Conservation (phyloP, 176 grass and related monocot genomes). For the Olyra latifolia region DNA sequence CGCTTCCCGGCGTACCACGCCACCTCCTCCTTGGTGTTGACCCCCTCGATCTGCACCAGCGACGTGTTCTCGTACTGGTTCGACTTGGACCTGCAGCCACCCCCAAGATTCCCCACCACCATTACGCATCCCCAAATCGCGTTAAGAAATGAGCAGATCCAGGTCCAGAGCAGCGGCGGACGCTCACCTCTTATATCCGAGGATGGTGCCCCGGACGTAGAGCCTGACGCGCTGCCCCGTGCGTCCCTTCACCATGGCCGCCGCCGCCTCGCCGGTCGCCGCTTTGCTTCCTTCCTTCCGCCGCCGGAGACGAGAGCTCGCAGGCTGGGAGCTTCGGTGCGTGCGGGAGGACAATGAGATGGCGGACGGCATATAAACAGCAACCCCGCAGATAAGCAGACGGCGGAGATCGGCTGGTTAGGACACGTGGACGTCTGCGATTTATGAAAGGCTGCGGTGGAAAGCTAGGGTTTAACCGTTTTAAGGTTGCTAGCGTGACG, state of each 20-base stretch:
- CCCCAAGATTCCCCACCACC: not conserved
- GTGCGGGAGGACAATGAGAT: not conserved
- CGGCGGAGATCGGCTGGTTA: not conserved
- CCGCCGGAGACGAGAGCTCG: conserved; percentile 29
- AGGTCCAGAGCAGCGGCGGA: not conserved
- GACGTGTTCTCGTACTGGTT: conserved; percentile 90
- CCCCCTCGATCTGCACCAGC: conserved; percentile 76
- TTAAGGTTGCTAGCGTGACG: not conserved
- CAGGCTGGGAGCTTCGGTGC: not conserved
- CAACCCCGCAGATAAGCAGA: not conserved
- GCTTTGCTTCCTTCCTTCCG: conserved; percentile 27
- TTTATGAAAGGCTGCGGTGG: not conserved
- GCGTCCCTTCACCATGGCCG: conserved; percentile 62
- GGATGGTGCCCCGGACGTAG: conserved; percentile 78
- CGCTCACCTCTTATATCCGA: conserved; percentile 71
- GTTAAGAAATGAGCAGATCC: conserved; percentile 26
- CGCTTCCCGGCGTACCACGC: conserved; percentile 73
- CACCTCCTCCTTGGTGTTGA: conserved; percentile 82
- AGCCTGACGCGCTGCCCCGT: conserved; percentile 61
- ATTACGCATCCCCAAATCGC: not conserved
- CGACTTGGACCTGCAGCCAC: conserved; percentile 59
- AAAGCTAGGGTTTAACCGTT: conserved; percentile 44
- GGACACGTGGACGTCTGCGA: not conserved
- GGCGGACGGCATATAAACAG: conserved; percentile 36
- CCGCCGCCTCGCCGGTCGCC: conserved; percentile 6